Conservation (phyloP, 768 basidiomycete genomes). For the Mycena alexandri region DNA sequence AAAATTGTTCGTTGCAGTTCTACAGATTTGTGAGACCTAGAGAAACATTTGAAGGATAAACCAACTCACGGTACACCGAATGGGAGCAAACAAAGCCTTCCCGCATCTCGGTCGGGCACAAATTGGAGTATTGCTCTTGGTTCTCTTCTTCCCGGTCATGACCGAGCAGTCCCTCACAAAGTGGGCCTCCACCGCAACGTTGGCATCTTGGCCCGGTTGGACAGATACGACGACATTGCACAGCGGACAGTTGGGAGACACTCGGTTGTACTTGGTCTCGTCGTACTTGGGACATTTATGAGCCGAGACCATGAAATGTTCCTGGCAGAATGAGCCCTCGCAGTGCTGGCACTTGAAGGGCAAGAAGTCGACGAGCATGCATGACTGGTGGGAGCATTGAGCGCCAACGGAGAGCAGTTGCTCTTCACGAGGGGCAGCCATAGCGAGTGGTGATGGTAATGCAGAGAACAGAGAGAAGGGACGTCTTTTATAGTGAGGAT, state of each 20-base stretch:
- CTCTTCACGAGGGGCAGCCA: conserved; percentile 54
- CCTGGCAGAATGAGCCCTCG: conserved; percentile 75
- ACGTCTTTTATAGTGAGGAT: conserved; percentile 21
- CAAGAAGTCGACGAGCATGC: conserved; percentile 84
- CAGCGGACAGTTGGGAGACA: conserved; percentile 85
- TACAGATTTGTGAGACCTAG: conserved; percentile 43
- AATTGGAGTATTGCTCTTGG: conserved; percentile 60
- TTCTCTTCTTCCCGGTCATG: conserved; percentile 71
- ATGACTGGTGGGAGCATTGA: conserved; percentile 77
- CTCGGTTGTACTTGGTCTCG: conserved; percentile 75
- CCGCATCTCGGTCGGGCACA: conserved; percentile 75
- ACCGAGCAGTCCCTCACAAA: conserved; percentile 75
- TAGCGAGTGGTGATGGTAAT: conserved; percentile 24
- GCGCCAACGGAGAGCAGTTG: conserved; percentile 76
- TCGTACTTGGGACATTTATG: conserved; percentile 82
- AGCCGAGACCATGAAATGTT: conserved; percentile 79
- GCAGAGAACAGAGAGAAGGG: conserved; percentile 43
- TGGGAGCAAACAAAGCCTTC: conserved; percentile 81
- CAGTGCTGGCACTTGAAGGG: conserved; percentile 92
- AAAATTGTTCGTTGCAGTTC: conserved; percentile 82
- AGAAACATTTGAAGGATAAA: conserved; percentile 6
- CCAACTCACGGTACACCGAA: conserved; percentile 76
- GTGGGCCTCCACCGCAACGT: conserved; percentile 84
- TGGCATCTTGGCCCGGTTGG: conserved; percentile 84
- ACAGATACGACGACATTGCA: conserved; percentile 83